Conservation (phyloP, 805 yeast genomes). For the Myxozyma mucilagina region DNA sequence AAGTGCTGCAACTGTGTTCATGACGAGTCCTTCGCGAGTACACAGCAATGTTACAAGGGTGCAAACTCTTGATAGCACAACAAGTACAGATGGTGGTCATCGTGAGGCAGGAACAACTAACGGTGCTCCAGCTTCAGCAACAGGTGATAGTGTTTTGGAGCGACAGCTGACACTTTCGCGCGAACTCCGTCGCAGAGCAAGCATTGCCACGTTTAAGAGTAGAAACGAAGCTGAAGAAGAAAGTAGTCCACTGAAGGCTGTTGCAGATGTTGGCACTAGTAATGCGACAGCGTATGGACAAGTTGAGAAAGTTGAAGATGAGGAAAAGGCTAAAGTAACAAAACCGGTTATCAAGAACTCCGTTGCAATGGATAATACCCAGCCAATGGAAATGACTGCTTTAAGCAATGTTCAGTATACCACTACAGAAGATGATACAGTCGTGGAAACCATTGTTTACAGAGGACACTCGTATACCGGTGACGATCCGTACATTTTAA, state of each 20-base stretch:
- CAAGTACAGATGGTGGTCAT: background rate
- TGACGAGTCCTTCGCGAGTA: conserved; percentile 21
- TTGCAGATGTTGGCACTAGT: conserved; percentile 31
- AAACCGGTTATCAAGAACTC: background rate
- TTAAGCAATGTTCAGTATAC: background rate
- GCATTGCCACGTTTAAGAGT: conserved; percentile 18
- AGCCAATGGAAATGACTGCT: conserved; percentile 9
- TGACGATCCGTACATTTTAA: conserved; percentile 59
- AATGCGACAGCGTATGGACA: conserved; percentile 28
- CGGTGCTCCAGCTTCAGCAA: background rate
- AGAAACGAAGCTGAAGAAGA: conserved; percentile 1
- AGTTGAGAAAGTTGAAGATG: conserved; percentile 16
- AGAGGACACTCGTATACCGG: conserved; percentile 58
- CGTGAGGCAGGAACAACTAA: background rate
- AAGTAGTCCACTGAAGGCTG: conserved; percentile 19
- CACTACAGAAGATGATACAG: conserved; percentile 1
- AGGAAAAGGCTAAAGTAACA: background rate
- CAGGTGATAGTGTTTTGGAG: conserved; percentile 14
- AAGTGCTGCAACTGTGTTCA: conserved; percentile 13
- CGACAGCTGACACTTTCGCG: conserved; percentile 19
- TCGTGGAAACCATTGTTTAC: conserved; percentile 9
- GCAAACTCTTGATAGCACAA: conserved; percentile 2
- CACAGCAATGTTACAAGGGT: conserved; percentile 12
- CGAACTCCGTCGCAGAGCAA: conserved; percentile 21
- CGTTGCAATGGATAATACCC: background rate